Base-by-base conservation (phyloP, 1,284 basidiomycete species). In the Naganishia sp. region DNA sequence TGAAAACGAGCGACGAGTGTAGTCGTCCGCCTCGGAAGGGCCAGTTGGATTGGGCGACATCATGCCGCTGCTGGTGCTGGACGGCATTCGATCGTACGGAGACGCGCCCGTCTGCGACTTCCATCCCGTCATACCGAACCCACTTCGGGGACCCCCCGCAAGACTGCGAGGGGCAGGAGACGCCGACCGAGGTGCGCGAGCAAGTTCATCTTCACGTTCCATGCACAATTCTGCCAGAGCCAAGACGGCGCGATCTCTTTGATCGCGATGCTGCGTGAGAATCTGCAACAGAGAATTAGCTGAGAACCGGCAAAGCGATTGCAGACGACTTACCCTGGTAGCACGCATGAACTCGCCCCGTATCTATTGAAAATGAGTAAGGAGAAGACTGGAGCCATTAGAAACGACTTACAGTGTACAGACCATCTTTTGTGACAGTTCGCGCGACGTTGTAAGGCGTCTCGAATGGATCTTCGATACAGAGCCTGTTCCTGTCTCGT, bases 321-420 rank as follows among this genome's bases (percentile, higher is more conserved):
- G 7, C 18, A 16, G 39, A 45, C 44, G 79, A 74, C 77, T 71
- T 48, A 78, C 77, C 55, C 94, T 86, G 33, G 89, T 88, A 11
- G 94, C 95, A 46, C 95, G 88, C 92, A 97, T 97, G 78, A 98
- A 96, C 82, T 98, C 95, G 57, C 95, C 95, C 10, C 95, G 92
- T 74, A 99, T 95, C 92, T 94, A 71, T 0, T 39, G 21, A 50
- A 66, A 54, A 46, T 49, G 13, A 57, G 57, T 39, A 1, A 67
- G 49, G 45, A 36, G 69, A 44, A 52, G 21, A 45, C 50, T 48
- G 11, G 49, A 48, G 55, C 16, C 31, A n/a, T 36, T 15, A 39
- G 0, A 46, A 5, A 23, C 52, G 11, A 81, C 85, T 75, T 71
- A 93, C 92, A 50, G 92, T 92, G 77, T 97, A 97, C 59, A 98